Base-by-base conservation (phyloP, 2,329 filamentous ascomycete genomes). In the Fusarium beomiforme region DNA sequence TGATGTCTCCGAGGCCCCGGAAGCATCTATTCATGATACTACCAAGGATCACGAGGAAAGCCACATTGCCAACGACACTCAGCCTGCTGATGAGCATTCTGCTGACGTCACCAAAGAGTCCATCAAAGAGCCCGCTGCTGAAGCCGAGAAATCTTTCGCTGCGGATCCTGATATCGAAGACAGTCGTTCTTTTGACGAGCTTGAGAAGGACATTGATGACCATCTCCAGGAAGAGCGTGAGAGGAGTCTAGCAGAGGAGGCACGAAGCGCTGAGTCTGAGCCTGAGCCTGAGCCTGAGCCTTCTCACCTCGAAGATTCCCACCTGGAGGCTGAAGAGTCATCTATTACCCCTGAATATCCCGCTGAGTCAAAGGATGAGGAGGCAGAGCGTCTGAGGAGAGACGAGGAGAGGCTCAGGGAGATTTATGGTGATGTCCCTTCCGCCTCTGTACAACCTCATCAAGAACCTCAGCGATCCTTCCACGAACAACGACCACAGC, bases 341-440 rank as follows among this genome's bases (percentile, higher is more conserved):
- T 67, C 71, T 37, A 33, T 63, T 19, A 49, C 63, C 21, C 62
- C 64, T 7, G 71, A 71, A 34, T 54, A 33, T 6, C 59, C 47
- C 17, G 12, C 34, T 8, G 51, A 47, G 14, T 41, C 46, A 3
- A 66, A 55, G 42, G 36, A 33, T 3, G 57, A 61, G 11, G 57
- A 59, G 13, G 78, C 80, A n/a, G 79, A 82, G 26, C 82, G 81
- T 13, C 81, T 80, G 4, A 77, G 77, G 14, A 79, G 79, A 5
- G 86, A 89, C 3, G 85, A 87, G 66, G 85, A 86, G 54, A 83
- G 86, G 4, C 78, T 87, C 34, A 82, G 86, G 8, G 87, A 90
- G 66, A 86, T 87, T 23, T 89, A 89, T 29, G 71, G 74, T 9
- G 58, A 72, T 24, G 37, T 21, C 10, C 31, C 74, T 43, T 26